Evolutionary conservation across 768 basidiomycete genomes (phyloP), one percentile per base, ranked within the genome.

Genomic region (Butyriboletus loyo): DNA sequence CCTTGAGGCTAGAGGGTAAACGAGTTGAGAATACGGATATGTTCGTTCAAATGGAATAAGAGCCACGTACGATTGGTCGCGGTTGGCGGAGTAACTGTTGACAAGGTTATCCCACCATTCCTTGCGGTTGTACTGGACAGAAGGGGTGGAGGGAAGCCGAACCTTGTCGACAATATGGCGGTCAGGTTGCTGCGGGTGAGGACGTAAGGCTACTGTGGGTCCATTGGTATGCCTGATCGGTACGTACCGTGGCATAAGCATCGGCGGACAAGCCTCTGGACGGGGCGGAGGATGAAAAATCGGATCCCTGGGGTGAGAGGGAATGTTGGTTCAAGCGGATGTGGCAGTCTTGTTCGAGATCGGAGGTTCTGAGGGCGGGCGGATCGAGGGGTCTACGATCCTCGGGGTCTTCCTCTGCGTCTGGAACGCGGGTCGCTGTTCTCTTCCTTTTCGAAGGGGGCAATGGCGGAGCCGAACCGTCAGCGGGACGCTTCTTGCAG

Each of bases 401-500:
- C 49, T 67, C 62, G 37, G 52, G 24, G 2, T 13, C 37, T 35
- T 75, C 68, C 54, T 70, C 70, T 37, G 60, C 51, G 49, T 75
- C 75, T 40, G 70, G 55, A 47, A 63, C 43, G 46, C 62, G 66
- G 49, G 69, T 59, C 1, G 55, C 49, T 22, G 72, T 73, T 53
- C 78, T 75, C 65, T 77, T 82, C 64, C 81, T 77, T 69, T 85
- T 85, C 45, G 77, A 66, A 51, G 79, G 72, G 52, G 81, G 77
- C 15, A 76, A 65, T 48, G 68, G 72, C 56, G 78, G 73, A 47
- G 75, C 79, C 56, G 84, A 83, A 34, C 78, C 72, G 47, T 80
- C 77, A 32, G 76, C 70, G 32, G 81, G 78, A 53, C 87, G 77
- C 76, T 89, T 91, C 82, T 91, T 91, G 78, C 87, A 90, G 50